phyloP scores from a whole-genome alignment of 2,329 filamentous ascomycete genomes.

The Epichloe festucae region DNA sequence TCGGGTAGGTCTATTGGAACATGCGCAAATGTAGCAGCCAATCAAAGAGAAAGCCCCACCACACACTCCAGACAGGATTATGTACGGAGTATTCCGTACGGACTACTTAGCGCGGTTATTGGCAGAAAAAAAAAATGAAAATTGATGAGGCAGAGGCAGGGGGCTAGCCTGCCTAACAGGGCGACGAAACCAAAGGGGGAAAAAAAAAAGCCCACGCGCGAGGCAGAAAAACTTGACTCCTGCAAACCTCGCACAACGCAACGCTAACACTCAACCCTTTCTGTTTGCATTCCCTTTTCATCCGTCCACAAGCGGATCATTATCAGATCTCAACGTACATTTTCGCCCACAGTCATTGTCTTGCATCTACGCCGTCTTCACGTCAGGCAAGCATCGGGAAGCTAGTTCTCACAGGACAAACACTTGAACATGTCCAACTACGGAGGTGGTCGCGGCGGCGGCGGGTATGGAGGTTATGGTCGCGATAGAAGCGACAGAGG shows the following conservation, averaged over 20 bases:
- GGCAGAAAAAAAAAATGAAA: conserved; percentile 7
- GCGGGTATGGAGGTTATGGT: conserved; percentile 24
- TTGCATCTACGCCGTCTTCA: background rate
- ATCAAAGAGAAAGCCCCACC: conserved; percentile 2
- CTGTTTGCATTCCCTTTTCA: conserved; percentile 15
- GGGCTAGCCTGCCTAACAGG: conserved; percentile 5
- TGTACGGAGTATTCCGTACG: no score
- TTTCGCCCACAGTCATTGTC: background rate
- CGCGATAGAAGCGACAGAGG: conserved; percentile 34
- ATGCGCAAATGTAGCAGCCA: background rate
- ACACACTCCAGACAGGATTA: no score
- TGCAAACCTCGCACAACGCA: conserved; percentile 10
- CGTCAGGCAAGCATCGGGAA: background rate
- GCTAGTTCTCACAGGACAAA: background rate
- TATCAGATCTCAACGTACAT: background rate
- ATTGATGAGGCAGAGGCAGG: conserved; percentile 6
- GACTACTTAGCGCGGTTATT: conserved; percentile 8
- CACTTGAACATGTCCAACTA: conserved; percentile 33
- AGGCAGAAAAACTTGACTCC: conserved; percentile 11
- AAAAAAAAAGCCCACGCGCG: conserved; percentile 11
- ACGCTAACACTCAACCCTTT: conserved; percentile 4
- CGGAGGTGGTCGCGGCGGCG: conserved; percentile 22
- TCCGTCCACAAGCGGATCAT: conserved; percentile 12
- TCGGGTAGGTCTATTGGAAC: background rate
- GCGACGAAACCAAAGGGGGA: conserved; percentile 3